These are phyloP conservation scores for Phialophora tarda DNA, from an alignment of 2,329 filamentous ascomycete species.

Conservation along the genomic window DNA sequence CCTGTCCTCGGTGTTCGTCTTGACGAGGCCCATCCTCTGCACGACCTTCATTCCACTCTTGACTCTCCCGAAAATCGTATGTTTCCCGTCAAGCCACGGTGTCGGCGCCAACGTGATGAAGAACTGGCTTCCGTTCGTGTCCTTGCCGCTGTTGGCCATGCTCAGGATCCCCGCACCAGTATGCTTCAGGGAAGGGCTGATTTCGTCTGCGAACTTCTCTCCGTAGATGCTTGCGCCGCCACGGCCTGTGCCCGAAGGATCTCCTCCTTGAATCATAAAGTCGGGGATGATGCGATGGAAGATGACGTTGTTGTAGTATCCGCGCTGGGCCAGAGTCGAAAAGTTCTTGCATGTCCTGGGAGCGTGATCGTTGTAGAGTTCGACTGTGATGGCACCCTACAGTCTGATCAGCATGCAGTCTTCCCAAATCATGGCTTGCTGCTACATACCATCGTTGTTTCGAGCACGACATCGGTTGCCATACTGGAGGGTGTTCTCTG, in stretches of 20 bases:
- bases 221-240: conserved; percentile 91
- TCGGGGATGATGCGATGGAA: conserved; percentile 95
- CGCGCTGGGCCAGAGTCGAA: conserved; percentile 73
- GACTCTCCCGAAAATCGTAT: conserved; percentile 94
- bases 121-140: conserved; percentile 95
- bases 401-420: conserved; percentile 11
- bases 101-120: conserved; percentile 94
- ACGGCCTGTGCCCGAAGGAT: conserved; percentile 90
- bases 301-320: conserved; percentile 84
- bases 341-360: conserved; percentile 91
- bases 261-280: conserved; percentile 96
- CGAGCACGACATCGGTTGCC: conserved; percentile 78
- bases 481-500: conserved; percentile 52
- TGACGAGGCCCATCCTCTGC: conserved; percentile 84
- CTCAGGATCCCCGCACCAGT: conserved; percentile 90
- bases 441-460: conserved; percentile 79
- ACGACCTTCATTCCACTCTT: conserved; percentile 82
- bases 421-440: not conserved
- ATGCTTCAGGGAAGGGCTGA: conserved; percentile 77
- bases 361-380: conserved; percentile 89
- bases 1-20: conserved; percentile 79
- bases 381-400: conserved; percentile 81
- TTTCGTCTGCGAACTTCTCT: conserved; percentile 93
- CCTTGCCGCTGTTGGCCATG: conserved; percentile 93
- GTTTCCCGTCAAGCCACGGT: conserved; percentile 95